Base-by-base conservation (phyloP, 1,284 basidiomycete genomes). In the Vanrija sp. region DNA sequence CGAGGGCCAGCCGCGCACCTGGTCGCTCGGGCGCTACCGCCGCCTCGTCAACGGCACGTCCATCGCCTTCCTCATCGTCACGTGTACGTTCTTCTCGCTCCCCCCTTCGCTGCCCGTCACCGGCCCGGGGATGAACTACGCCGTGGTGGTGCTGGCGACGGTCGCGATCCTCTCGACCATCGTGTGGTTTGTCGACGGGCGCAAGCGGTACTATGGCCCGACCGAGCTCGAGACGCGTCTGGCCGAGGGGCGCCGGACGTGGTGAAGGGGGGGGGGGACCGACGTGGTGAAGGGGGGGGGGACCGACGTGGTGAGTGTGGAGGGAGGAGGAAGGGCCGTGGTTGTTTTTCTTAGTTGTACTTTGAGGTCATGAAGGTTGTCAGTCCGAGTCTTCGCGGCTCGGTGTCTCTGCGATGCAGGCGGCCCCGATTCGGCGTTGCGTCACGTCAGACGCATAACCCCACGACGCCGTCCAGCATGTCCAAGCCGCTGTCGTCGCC, bases 41-140 rank as follows among this genome's bases (percentile, higher is more conserved):
- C 72, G 71, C 0, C 68, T 65, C 0, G 53, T 74, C 51, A 65
- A 72, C 61, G 77, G 77, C 53, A 41, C 68, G 31, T 68, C 73
- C 0, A 60, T 80, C 27, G 48, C 60, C 10, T 80, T 79, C 56
- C 72, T 71, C 3, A 41, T 68, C 16, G 54, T 79, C 37, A 80
- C 78, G 6, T 69, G 70, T 19, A 72, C 79, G 20, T 78, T 79
- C 67, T 80, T 80, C 74, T 57, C 78, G 24, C 79, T 80, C 73
- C 79, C 79, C 4, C 77, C 78, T 7, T 72, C 66, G 14, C 49
- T 77, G 0, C 76, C 77, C 7, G 71, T 75, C 4, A 68, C 64
- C 4, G 72, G 68, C 6, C 58, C 59, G 15, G 71, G 65, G 47
- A 78, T 79, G 78, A 79, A 78, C 62, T 79, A 78, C 57, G 70